These are phyloP conservation scores for Dactylellina drechsleri DNA, from an alignment of 2,329 filamentous ascomycete genomes.

Conservation along the genomic window DNA sequence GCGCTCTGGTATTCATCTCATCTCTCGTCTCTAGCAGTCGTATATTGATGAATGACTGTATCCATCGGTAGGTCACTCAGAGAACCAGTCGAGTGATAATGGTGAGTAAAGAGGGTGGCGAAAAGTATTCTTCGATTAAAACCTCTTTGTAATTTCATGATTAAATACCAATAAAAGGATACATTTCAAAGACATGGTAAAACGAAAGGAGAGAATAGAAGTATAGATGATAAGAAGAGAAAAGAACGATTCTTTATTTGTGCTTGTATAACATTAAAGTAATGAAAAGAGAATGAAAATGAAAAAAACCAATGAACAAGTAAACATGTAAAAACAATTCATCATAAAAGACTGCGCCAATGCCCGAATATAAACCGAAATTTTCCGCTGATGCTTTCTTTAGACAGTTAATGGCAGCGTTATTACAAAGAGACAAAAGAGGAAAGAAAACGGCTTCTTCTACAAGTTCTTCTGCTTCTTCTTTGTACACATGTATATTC, in stretches of 20 bases:
- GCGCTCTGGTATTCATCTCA: too few relatives aligned
- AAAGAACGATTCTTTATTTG: constrained; percentile 49
- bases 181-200: constrained; percentile 28
- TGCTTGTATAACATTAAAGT: constrained; percentile 16
- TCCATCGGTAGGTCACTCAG: too few relatives aligned
- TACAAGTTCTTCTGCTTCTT: constrained; percentile 5
- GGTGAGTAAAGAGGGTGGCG: background rate
- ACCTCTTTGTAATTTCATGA: background rate
- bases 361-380: constrained; percentile 52
- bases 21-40: too few relatives aligned
- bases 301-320: constrained; percentile 3
- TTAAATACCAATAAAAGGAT: constrained; percentile 6
- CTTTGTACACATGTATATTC: constrained; percentile 52
- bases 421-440: constrained; percentile 26
- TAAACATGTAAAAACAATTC: constrained; percentile 18
- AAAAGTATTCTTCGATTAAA: constrained; percentile 8
- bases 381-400: constrained; percentile 48
- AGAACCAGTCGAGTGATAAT: background rate
- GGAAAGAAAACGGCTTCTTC: constrained; percentile 18
- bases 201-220: constrained; percentile 23
- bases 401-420: constrained; percentile 52
- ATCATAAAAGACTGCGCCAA: constrained; percentile 52
- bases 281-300: background rate
- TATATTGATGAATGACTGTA: too few relatives aligned
- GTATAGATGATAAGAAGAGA: constrained; percentile 2